Evolutionary conservation across 2,329 filamentous ascomycete genomes (phyloP).

Genomic region (Taxawa tesnikishii): DNA sequence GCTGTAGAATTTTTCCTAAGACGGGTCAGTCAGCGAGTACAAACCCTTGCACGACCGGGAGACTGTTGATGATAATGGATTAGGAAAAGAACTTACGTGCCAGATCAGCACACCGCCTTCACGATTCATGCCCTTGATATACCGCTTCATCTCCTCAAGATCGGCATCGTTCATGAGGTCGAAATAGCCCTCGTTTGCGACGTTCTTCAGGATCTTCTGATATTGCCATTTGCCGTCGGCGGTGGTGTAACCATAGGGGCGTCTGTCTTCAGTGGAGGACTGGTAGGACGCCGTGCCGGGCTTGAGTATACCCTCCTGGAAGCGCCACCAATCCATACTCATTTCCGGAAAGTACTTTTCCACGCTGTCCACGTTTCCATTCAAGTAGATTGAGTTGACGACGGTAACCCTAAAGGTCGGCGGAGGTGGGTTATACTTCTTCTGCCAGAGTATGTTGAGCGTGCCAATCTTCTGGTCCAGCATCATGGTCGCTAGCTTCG

Average conservation of each 20-base stretch:
- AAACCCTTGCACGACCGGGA: neutral
- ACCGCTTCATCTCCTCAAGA: neutral
- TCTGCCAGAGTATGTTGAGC: neutral
- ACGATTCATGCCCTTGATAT: neutral
- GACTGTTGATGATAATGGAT: neutral
- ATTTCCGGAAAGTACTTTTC: neutral
- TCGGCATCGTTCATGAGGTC: neutral
- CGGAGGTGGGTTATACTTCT: neutral
- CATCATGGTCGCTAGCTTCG: neutral
- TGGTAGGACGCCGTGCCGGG: neutral
- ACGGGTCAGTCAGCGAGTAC: neutral
- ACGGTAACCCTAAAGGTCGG: neutral
- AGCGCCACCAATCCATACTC: neutral
- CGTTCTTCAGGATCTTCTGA: neutral
- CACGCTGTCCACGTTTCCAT: neutral
- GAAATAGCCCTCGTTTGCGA: neutral
- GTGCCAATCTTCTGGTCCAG: neutral
- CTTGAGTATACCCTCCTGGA: neutral
- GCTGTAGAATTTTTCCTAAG: neutral
- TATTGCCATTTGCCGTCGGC: neutral
- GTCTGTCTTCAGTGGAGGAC: neutral
- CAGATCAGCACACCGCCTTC: neutral
- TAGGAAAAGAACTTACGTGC: neutral
- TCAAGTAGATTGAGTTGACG: neutral
- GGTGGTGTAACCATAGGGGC: neutral